Conservation (phyloP, 768 basidiomycete genomes). For the Amanita exitialis region DNA sequence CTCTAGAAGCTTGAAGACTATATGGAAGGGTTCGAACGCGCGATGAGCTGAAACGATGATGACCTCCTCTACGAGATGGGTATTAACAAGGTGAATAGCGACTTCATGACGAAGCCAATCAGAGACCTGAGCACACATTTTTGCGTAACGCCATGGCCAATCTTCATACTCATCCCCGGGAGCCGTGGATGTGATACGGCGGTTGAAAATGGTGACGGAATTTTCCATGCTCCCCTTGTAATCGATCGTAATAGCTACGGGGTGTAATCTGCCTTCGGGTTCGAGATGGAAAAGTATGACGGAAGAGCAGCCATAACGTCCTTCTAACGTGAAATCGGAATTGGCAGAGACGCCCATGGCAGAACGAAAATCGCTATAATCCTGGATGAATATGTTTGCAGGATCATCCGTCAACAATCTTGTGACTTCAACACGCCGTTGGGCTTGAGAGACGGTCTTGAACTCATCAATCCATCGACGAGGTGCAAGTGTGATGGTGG, state of each 20-base stretch:
- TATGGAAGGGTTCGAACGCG: constrained; percentile 13
- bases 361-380: background rate
- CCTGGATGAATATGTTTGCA: background rate
- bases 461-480: constrained; percentile 12
- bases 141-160: constrained; percentile 25
- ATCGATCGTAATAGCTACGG: constrained; percentile 19
- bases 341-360: constrained; percentile 3
- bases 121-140: constrained; percentile 18
- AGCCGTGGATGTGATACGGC: constrained; percentile 9
- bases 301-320: constrained; percentile 16
- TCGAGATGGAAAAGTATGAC: constrained; percentile 19
- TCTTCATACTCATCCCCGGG: constrained; percentile 11
- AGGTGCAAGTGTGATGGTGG: constrained; percentile 15
- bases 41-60: constrained; percentile 21
- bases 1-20: constrained; percentile 17
- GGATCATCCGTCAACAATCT: background rate
- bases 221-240: constrained; percentile 17
- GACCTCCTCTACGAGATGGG: constrained; percentile 21
- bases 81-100: constrained; percentile 17
- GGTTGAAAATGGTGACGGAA: constrained; percentile 21
- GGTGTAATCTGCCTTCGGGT: constrained; percentile 17
- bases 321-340: constrained; percentile 11
- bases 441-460: background rate
- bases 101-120: constrained; percentile 22
- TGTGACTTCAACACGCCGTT: background rate